phyloP scores from a whole-genome alignment of 2,329 filamentous ascomycete species.

The Ciborinia camelliae region DNA sequence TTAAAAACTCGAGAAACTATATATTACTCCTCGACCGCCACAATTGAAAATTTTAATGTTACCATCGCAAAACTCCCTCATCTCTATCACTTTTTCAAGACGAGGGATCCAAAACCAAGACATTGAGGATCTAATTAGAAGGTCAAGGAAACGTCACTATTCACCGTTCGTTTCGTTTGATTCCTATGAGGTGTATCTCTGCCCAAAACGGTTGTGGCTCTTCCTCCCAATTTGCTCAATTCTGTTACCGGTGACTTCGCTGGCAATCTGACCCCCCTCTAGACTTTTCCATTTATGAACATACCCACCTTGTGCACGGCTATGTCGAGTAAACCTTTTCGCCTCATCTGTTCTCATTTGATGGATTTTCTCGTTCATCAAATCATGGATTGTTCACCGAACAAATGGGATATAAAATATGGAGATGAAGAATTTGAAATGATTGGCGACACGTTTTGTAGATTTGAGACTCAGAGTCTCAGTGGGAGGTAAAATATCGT shows the following conservation, averaged over 20 bases:
- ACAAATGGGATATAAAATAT: neutral
- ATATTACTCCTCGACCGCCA: constrained; percentile 5
- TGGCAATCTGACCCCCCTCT: constrained; percentile 9
- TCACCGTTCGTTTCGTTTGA: constrained; percentile 11
- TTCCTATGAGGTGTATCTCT: neutral
- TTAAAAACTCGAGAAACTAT: neutral
- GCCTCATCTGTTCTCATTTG: constrained; percentile 3
- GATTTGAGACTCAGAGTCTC: too few species aligned
- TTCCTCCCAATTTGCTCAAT: constrained; percentile 4
- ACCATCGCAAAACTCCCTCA: neutral
- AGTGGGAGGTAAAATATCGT: neutral
- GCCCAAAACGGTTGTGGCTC: neutral
- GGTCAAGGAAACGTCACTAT: constrained; percentile 9
- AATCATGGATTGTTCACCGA: neutral
- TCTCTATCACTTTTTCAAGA: neutral
- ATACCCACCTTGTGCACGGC: neutral
- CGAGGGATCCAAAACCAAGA: constrained; percentile 11
- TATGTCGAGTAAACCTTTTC: neutral
- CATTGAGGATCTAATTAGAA: constrained; percentile 5
- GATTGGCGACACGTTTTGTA: constrained; percentile 17
- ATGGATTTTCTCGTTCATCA: neutral
- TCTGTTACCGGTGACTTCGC: constrained; percentile 14
- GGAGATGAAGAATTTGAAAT: neutral
- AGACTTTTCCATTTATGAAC: constrained; percentile 23
- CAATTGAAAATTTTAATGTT: neutral